Evolutionary conservation across 202 grass and related monocot genomes (phyloP).

Genomic region (Panicum hallii): DNA sequence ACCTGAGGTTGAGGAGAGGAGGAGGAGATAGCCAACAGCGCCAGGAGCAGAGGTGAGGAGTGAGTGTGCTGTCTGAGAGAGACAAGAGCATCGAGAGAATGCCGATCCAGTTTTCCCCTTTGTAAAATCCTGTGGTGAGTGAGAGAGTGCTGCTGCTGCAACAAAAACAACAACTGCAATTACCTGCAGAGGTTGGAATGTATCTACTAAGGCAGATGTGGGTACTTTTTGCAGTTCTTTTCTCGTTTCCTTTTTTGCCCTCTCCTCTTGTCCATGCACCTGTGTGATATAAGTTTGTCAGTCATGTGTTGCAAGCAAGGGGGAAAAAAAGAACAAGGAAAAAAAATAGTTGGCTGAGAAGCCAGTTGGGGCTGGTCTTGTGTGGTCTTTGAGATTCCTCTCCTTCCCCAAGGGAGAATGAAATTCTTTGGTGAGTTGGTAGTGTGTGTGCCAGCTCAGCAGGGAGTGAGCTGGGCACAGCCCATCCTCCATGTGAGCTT

Average conservation of each 20-base stretch:
- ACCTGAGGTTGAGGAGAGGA: constrained; percentile 39
- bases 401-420: background rate
- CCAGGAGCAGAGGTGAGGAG: constrained; percentile 59
- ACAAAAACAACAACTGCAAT: constrained; percentile 50
- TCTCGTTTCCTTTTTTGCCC: constrained; percentile 33
- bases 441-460: constrained; percentile 56
- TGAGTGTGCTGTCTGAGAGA: background rate
- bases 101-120: constrained; percentile 59
- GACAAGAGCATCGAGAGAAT: constrained; percentile 30
- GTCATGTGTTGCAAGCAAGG: constrained; percentile 57
- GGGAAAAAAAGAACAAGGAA: constrained; percentile 38
- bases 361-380: constrained; percentile 13
- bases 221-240: constrained; percentile 49
- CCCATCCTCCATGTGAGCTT: constrained; percentile 50
- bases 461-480: constrained; percentile 65
- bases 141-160: constrained; percentile 32
- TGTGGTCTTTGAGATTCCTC: constrained; percentile 37
- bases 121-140: constrained; percentile 61
- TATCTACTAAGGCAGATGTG: constrained; percentile 66
- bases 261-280: constrained; percentile 41
- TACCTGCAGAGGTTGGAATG: constrained; percentile 49
- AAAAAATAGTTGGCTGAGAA: constrained; percentile 33
- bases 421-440: constrained; percentile 52
- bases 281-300: constrained; percentile 65
- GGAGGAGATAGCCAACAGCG: constrained; percentile 47